Base-by-base conservation (phyloP, 192 early-diverging fungal species). In the Coemansia sp. region DNA sequence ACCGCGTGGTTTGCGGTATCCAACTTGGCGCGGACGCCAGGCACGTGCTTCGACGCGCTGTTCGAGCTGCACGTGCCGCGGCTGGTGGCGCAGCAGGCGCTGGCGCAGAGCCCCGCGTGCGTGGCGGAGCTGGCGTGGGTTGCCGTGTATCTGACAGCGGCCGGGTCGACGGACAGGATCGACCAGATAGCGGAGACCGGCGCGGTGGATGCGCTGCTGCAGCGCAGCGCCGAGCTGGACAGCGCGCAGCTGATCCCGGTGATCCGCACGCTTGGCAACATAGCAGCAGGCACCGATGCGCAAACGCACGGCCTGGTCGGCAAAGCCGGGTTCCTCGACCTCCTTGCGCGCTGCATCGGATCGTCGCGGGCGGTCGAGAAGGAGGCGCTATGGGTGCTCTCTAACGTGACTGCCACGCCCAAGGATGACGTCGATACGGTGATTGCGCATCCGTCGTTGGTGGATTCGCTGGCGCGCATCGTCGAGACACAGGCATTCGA, bases 1-100 rank as follows among this genome's bases (percentile, higher is more conserved):
- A 90, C 89, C 0, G 83, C 78, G 8, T 92, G 91, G 73, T 91
- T 92, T 77, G 89, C 91, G 6, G 53, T 92, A 38, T 89, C 89
- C 7, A 91, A 91, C 69, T 70, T 92, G 71, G 87, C 89, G 2
- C 88, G 89, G 58, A 84, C 81, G 21, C 85, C 87, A n/a, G 83
- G 85, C 61, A 67, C 87, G 0, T 82, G 84, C 24, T 77, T 89
- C 21, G 67, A 85, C 21, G 77, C 68, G 23, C 71, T 90, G 21
- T 84, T 89, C 56, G 81, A 26, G 51, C 64, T 84, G 23, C 72
- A 79, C 9, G 63, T 91, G 30, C 64, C 77, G 6, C 62, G 76
- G 23, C 65, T 73, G n/a, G 66, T 90, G 4, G 71, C 86, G 6
- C 67, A 79, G 35, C 87, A 89, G 63, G 68, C 30, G 30, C 90